Evolutionary conservation across 164 flowering plant genomes (phyloP).

Genomic region (Chimonanthus praecox): DNA sequence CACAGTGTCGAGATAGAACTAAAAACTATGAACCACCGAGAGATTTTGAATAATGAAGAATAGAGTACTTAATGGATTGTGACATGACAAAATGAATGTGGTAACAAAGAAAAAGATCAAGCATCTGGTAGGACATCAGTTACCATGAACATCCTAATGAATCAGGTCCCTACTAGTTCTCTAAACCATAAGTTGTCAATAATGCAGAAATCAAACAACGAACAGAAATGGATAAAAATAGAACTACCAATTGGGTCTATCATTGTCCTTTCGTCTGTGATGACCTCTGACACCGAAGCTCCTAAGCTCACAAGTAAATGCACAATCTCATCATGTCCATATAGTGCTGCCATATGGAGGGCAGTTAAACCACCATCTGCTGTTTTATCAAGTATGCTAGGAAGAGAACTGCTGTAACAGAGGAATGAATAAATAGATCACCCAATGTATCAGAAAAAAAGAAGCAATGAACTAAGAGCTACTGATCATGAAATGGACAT

Average conservation of each 20-base stretch:
- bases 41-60: too few relatives aligned
- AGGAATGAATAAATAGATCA: neutral
- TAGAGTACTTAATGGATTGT: too few relatives aligned
- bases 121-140: too few relatives aligned
- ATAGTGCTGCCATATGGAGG: conserved; percentile 94
- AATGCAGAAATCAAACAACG: neutral
- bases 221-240: neutral
- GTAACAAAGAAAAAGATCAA: too few relatives aligned
- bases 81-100: too few relatives aligned
- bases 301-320: conserved; percentile 82
- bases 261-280: conserved; percentile 85
- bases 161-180: too few relatives aligned
- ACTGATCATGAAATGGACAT: neutral
- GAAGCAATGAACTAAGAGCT: neutral
- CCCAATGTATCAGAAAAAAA: neutral
- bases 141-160: too few relatives aligned
- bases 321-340: conserved; percentile 87
- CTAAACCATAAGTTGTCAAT: too few relatives aligned
- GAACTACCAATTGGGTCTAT: conserved; percentile 85
- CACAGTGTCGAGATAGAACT: too few relatives aligned
- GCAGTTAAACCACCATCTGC: conserved; percentile 97
- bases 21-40: too few relatives aligned
- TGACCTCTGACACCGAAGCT: conserved; percentile 75
- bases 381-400: conserved; percentile 82
- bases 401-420: conserved; percentile 58